phyloP scores from a whole-genome alignment of 371 early-diverging fungal genomes.

The Globomyces sp. region DNA sequence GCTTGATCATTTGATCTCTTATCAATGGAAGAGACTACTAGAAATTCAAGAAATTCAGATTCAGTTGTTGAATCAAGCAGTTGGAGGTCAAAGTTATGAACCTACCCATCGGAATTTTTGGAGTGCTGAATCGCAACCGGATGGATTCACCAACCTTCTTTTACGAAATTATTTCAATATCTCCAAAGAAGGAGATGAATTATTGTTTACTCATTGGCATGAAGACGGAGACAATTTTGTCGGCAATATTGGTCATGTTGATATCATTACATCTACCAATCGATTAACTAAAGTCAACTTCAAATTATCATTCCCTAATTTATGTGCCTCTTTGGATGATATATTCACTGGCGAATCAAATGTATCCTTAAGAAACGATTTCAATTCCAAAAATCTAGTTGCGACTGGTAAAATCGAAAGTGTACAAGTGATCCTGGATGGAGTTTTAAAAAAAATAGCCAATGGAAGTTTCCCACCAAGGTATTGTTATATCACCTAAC shows the following conservation, averaged over 20 bases:
- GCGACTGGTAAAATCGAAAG: conserved; percentile 23
- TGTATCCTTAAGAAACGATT: conserved; percentile 39
- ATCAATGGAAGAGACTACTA: conserved; percentile 45
- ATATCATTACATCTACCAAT: conserved; percentile 19
- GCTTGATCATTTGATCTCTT: conserved; percentile 41
- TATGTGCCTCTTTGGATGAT: conserved; percentile 38
- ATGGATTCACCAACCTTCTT: conserved; percentile 15
- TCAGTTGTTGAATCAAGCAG: conserved; percentile 27
- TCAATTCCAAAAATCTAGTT: conserved; percentile 37
- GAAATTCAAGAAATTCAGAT: conserved; percentile 47
- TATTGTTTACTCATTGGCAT: conserved; percentile 39
- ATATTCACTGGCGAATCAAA: conserved; percentile 43
- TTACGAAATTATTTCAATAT: conserved; percentile 12
- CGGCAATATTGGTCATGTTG: conserved; percentile 29
- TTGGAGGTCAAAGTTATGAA: neutral
- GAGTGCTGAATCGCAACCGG: conserved; percentile 16
- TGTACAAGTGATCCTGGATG: neutral
- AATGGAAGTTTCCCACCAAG: conserved; percentile 43
- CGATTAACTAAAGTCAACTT: conserved; percentile 25
- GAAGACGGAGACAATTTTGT: conserved; percentile 34
- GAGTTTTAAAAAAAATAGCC: neutral
- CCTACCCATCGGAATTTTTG: conserved; percentile 7
- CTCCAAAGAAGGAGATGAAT: conserved; percentile 6
- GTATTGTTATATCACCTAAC: conserved; percentile 9
- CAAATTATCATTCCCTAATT: conserved; percentile 31